Evolutionary conservation across 2,329 filamentous ascomycete species (phyloP), one percentile per base, ranked within the genome.

Genomic region (Venturia nashicola): DNA sequence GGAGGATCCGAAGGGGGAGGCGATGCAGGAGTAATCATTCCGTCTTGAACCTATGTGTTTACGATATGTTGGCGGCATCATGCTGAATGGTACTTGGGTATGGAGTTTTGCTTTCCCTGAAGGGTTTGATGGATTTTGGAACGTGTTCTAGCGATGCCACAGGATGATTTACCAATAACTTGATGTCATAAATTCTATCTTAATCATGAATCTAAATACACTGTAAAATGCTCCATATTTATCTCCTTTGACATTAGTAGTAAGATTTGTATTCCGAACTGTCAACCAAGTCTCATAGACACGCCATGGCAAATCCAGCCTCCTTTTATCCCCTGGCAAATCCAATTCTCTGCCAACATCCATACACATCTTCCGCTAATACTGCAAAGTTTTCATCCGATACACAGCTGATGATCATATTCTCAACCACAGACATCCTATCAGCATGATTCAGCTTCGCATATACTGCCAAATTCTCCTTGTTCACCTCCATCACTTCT

Each of bases 381-480:
- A 74, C 76, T 6, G 79, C 64, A 65, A 84, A 84, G 23, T 77
- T 73, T 3, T 78, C 73, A 65, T 80, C 77, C 36, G 80, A 74
- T 3, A 84, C 73, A 64, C 77, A 76, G n/a, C 76, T 74, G 44
- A 79, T 74, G 63, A 84, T 78, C 66, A 81, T 82, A 32, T 79
- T 72, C 62, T 82, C 79, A 20, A 84, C 68, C 12, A 76, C 71
- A 11, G 70, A 69, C 59, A 74, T 71, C 8, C 81, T 75, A 42
- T 72, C 70, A 23, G 79, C 76, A 18, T 73, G 71, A 32, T 73
- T 69, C 59, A 77, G 76, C 44, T 70, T 69, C 1, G 73, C 73
- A 65, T 79, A 80, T 8, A 64, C 62, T 34, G 69, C 66, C 42
- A 74, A 63, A 51, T 65, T 62, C 70, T 59, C 60, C 48, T 63